Conservation (phyloP, 768 basidiomycete species). For the Pulveroboletus sp. region DNA sequence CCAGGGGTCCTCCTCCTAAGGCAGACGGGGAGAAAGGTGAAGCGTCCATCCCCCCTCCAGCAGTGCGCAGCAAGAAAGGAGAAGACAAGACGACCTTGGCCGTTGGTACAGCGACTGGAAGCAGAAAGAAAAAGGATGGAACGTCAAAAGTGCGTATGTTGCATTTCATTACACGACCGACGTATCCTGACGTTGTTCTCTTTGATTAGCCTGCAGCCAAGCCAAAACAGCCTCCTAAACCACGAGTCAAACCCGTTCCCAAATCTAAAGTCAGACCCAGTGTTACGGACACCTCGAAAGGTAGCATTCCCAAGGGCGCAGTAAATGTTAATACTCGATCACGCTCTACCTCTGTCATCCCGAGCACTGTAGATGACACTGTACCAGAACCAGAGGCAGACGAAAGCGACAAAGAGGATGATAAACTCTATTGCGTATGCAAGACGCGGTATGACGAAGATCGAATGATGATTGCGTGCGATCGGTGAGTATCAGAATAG, state of each 20-base stretch:
- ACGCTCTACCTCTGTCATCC: constrained; percentile 67
- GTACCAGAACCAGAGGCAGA: constrained; percentile 50
- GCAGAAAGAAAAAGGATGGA: constrained; percentile 34
- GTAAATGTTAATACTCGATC: constrained; percentile 45
- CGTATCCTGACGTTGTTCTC: background rate
- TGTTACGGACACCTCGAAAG: constrained; percentile 15
- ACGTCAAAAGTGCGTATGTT: constrained; percentile 18
- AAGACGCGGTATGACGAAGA: constrained; percentile 85
- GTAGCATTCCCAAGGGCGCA: constrained; percentile 12
- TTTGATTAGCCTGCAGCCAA: constrained; percentile 19
- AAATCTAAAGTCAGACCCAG: constrained; percentile 27
- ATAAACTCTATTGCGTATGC: constrained; percentile 85
- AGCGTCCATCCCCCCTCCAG: constrained; percentile 57
- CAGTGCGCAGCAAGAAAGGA: constrained; percentile 21
- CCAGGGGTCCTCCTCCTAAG: constrained; percentile 8
- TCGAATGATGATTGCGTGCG: constrained; percentile 89
- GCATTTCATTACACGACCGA: background rate
- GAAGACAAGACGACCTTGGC: constrained; percentile 15
- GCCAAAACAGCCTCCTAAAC: constrained; percentile 29
- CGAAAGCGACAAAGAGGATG: constrained; percentile 35
- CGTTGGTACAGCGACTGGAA: constrained; percentile 15
- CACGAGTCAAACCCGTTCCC: constrained; percentile 27
- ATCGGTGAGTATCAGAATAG: constrained; percentile 51
- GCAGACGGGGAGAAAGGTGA: constrained; percentile 34
- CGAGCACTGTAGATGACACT: constrained; percentile 37